Evolutionary conservation across 108 stramenopile species (phyloP), one percentile per base, ranked within the genome.

Genomic region (Skeletonema marinoi): DNA sequence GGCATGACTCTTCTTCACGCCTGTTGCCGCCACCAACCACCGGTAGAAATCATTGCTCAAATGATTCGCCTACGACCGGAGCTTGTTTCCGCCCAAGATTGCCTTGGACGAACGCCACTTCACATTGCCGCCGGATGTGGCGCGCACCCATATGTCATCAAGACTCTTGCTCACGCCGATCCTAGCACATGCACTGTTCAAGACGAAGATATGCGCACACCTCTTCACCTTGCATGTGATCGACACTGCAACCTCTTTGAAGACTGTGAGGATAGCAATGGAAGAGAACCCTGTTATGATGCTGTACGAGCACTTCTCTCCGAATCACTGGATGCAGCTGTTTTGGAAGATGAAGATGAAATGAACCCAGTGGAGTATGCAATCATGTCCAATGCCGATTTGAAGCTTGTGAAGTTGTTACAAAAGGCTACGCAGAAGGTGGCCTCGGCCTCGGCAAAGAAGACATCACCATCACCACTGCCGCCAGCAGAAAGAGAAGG

Each of bases 351-450:
- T 58, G 77, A 64, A 31, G 78, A 82, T 32, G 71, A 32, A 33
- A 78, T 78, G 78, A 82, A 67, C 32, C 81, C 81, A 21, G 33
- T 82, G 3, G 81, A 82, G 42, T 82, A 78, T 69, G 77, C 78
- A 1, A 82, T 82, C 38, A 51, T 67, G 25, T 66, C 72, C 12
- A 60, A 78, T 51, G 81, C 81, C 4, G 65, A 74, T 38, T 38
- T 67, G 13, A 60, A 63, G 46, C 77, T 82, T 17, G 78, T 82
- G 1, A 82, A 74, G 19, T 14, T 82, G 59, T 69, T 82, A 61
- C 81, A 82, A 31, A 74, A 69, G 77, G 81, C 81, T 25, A 71
- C 81, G 3, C 78, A 79, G 66, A 71, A 68, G 39, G 21, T 6
- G 2, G 54, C 54, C 54, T 21, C 19, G 2, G 54, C 54, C 54